A percentile compares a stretch with the other conserved stretches of the same genome.
These are phyloP conservation scores for Pythium pyrilobum DNA, from an alignment of 352 stramenopile species.

Conservation along the genomic window DNA sequence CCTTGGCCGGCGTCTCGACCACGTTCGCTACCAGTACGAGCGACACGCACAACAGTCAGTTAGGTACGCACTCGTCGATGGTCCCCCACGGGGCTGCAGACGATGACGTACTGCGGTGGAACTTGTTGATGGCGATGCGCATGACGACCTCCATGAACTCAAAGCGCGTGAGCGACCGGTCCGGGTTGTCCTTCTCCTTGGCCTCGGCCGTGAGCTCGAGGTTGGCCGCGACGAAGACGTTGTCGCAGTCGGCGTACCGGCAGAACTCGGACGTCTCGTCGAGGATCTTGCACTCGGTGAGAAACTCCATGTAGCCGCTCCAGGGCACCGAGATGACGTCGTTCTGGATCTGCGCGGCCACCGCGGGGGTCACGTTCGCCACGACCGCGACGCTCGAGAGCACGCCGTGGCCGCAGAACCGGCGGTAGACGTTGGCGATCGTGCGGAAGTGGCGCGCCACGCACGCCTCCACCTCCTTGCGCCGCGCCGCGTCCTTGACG, in stretches of 20 bases:
- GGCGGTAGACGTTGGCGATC: conserved; percentile 54
- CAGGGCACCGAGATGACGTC: conserved; percentile 66
- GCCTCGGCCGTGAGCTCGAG: conserved; percentile 71
- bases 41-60: neutral
- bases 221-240: conserved; percentile 78
- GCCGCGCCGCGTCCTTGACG: conserved; percentile 48
- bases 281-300: conserved; percentile 52
- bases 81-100: neutral
- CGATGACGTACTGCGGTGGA: conserved; percentile 40
- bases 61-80: neutral
- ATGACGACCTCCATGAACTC: conserved; percentile 75
- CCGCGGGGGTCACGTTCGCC: conserved; percentile 27
- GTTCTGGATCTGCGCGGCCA: conserved; percentile 53
- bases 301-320: conserved; percentile 66
- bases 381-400: conserved; percentile 45
- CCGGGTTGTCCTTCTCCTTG: conserved; percentile 77
- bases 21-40: conserved; percentile 33
- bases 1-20: conserved; percentile 62
- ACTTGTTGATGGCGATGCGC: conserved; percentile 81
- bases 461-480: conserved; percentile 53
- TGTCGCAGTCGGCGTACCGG: conserved; percentile 60
- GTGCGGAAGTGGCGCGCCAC: conserved; percentile 50
- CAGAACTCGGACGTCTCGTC: conserved; percentile 69
- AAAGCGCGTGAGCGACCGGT: conserved; percentile 70
- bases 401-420: conserved; percentile 60